Evolutionary conservation across 495 filamentous ascomycete species (phyloP), one percentile per base, ranked within the genome.

Genomic region (Achaetomiella virescens): DNA sequence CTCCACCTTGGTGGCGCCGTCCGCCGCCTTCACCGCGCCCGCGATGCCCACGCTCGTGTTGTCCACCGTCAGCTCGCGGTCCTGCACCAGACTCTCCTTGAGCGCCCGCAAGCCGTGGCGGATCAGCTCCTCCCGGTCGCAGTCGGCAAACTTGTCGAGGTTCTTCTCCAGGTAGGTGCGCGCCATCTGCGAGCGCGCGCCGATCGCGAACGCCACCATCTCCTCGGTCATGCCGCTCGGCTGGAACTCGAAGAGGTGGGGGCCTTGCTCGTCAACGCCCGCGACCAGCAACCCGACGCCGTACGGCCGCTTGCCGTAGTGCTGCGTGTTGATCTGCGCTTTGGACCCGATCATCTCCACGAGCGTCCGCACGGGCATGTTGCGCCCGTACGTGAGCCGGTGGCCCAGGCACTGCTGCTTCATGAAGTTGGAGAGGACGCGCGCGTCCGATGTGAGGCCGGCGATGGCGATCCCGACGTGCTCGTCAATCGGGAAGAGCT

Each of bases 391-490:
- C 54, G 91, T 95, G 66, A 98, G 87, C 66, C 90, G 90, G 55
- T 90, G 90, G 68, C 89, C 87, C 63, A 98, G 90, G 48, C 88
- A 95, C 75, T 97, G 93, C 75, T 95, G 90, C 78, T 97, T 97
- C 93, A 98, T 97, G 81, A 96, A 97, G 83, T 97, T 97, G 78
- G 91, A 96, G 65, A 98, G 91, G 66, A 98, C 93, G 63, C 93
- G 91, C 70, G 93, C 95, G 76, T 98, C 93, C 59, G 93, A 96
- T 52, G 95, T 92, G 55, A 98, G 89, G 58, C 93, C 93, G 64
- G 93, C 93, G 69, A 98, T 92, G 63, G 92, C 90, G 69, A 97
- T 82, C 62, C 91, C 93, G 66, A 93, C 86, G 76, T 98, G 95
- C 64, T 88, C 85, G 74, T 98, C 93, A 76, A 98, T 88, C 66